Conservation (phyloP, 1,139 yeast species). For the Sugiyamaella sp. region DNA sequence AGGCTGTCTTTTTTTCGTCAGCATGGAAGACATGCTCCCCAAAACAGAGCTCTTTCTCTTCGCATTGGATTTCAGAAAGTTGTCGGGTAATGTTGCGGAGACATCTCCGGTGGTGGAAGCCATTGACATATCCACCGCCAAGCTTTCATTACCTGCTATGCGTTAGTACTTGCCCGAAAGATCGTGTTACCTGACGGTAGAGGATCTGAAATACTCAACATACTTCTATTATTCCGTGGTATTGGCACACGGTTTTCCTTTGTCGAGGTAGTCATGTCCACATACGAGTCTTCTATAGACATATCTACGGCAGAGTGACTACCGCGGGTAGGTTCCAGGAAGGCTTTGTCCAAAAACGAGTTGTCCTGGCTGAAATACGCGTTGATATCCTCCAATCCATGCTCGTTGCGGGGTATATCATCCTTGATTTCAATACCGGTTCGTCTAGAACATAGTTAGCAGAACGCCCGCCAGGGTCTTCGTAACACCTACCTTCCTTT, state of each 20-base stretch:
- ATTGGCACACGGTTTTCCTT: conserved; percentile 4
- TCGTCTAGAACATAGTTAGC: conserved; percentile 28
- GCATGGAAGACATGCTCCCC: neutral
- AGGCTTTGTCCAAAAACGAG: conserved; percentile 22
- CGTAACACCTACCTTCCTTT: conserved; percentile 30
- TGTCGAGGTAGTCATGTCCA: neutral
- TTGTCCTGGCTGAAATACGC: conserved; percentile 60
- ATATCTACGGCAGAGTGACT: neutral
- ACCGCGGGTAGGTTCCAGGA: neutral
- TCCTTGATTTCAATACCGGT: conserved; percentile 58
- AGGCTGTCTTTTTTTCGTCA: neutral
- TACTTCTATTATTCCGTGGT: neutral
- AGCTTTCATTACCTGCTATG: neutral
- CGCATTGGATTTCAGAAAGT: neutral
- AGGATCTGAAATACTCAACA: no score
- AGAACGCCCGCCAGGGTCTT: neutral
- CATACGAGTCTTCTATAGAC: conserved; percentile 8
- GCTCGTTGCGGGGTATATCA: conserved; percentile 60
- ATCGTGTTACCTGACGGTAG: no score
- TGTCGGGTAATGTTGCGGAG: neutral
- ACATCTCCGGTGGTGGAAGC: neutral
- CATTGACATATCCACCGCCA: conserved; percentile 8
- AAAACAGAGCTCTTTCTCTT: conserved; percentile 5
- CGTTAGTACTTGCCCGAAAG: neutral
- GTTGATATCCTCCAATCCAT: conserved; percentile 78